Conservation (phyloP, 805 yeast genomes). For the Metschnikowia drakensbergensis region DNA sequence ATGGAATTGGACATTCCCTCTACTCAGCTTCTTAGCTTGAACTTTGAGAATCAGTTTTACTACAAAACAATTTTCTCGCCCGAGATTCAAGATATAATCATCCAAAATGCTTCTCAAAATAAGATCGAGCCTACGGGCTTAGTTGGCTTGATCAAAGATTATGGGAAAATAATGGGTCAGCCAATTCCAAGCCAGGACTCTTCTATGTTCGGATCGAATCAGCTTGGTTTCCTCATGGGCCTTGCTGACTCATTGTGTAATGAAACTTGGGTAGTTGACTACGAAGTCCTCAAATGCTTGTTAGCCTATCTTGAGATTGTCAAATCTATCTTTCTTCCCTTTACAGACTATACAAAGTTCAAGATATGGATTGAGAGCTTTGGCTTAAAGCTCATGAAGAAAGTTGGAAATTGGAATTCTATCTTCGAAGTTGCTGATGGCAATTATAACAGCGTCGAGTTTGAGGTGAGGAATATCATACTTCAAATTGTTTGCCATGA, state of each 20-base stretch:
- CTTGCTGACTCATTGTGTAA: slow-evolving; percentile 26
- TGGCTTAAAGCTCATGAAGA: slow-evolving; percentile 18
- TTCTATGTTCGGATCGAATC: slow-evolving; percentile 21
- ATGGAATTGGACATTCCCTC: slow-evolving; percentile 27
- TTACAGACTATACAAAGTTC: slow-evolving; percentile 23
- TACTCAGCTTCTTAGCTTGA: slow-evolving; percentile 36
- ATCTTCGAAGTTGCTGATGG: slow-evolving; percentile 10
- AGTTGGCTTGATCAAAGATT: slow-evolving; percentile 36
- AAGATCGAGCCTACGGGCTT: slow-evolving; percentile 30
- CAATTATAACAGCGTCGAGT: slow-evolving; percentile 31
- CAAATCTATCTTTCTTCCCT: slow-evolving; percentile 31
- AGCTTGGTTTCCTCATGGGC: slow-evolving; percentile 26
- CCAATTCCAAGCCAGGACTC: slow-evolving; percentile 17
- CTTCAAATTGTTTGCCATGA: slow-evolving; percentile 37
- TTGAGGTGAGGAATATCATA: slow-evolving; percentile 41
- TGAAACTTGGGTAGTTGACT: slow-evolving; percentile 23
- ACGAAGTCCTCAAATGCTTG: slow-evolving; percentile 33
- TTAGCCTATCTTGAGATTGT: slow-evolving; percentile 32
- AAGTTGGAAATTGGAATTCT: slow-evolving; percentile 29
- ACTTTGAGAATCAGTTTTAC: slow-evolving; percentile 45
- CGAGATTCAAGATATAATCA: slow-evolving; percentile 12
- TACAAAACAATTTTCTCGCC: slow-evolving; percentile 47
- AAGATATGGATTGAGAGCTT: slow-evolving; percentile 21
- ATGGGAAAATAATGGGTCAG: slow-evolving; percentile 36
- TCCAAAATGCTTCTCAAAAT: slow-evolving; percentile 21